Evolutionary conservation across 2,329 filamentous ascomycete genomes (phyloP), one percentile per base, ranked within the genome.

Genomic region (Aspergillus uvarum): DNA sequence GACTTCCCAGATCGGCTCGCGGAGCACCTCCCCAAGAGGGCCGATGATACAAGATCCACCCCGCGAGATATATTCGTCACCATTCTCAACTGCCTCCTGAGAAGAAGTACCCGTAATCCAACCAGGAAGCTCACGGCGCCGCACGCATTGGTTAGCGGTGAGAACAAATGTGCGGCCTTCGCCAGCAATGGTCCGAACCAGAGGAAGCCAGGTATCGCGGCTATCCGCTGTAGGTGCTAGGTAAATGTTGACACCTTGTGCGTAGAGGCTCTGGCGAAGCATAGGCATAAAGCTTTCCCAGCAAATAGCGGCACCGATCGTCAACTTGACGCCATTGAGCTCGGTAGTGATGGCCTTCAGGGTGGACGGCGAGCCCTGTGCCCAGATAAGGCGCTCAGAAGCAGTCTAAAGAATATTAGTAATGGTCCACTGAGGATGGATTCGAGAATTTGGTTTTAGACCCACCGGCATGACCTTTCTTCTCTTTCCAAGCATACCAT

Each of bases 261-360:
- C 84, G 75, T 97, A 98, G 42, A 97, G 81, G 16, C 87, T 84
- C 72, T 96, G 90, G 19, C 94, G 85, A 7, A 97, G 81, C 19
- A 97, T 80, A 0, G 93, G 93, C 92, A 96, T 97, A 78, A 94
- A 96, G 75, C 91, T 96, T 76, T 98, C 93, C 93, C 93, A 97
- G 81, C 93, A 96, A 66, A 98, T 96, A 3, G 92, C 94, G 3
- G 90, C 87, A 0, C 89, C 93, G 61, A 97, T 84, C 59, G 91
- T 94, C 61, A 97, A 78, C 64, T 86, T 87, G 2, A 92, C 85
- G 53, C 91, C 92, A 62, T 89, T 88, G 73, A 97, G 92, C 24
- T 82, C 85, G 1, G 92, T 92, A 26, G 86, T 89, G 1, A 96
- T 86, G 3, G 92, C 93, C 63, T 86, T 86, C 29, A 97, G 83